These are phyloP conservation scores for Haematococcus lacustris DNA, from an alignment of 139 green algal species.

Conservation along the genomic window DNA sequence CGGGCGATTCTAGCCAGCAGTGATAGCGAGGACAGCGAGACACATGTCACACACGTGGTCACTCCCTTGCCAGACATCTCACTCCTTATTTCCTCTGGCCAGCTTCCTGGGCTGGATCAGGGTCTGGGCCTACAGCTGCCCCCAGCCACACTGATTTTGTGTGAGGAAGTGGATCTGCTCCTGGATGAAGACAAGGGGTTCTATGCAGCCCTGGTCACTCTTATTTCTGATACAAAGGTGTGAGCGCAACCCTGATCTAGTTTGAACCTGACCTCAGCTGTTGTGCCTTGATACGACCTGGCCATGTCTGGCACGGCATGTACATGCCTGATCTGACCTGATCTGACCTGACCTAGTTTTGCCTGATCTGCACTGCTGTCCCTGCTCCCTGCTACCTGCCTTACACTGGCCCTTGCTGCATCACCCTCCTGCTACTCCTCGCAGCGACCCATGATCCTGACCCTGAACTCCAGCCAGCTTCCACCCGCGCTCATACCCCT, in stretches of 20 bases:
- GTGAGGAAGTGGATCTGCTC: slow-evolving; percentile 41
- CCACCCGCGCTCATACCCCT: slow-evolving; percentile 11
- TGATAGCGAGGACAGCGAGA: no score
- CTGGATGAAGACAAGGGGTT: slow-evolving; percentile 39
- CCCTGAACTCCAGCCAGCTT: slow-evolving; percentile 4
- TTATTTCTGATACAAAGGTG: slow-evolving; percentile 36
- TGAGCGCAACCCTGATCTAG: not conserved
- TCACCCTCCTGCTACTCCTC: not conserved
- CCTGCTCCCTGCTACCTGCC: not conserved
- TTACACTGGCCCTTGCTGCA: not conserved
- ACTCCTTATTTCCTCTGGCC: no score
- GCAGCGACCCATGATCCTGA: slow-evolving; percentile 35
- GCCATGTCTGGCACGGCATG: no score
- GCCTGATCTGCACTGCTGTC: not conserved
- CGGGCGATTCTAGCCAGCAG: no score
- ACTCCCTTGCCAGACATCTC: no score
- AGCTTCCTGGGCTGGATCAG: no score
- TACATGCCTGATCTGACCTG: no score
- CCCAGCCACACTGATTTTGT: no score
- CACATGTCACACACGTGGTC: no score
- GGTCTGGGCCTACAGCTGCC: no score
- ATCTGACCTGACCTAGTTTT: no score
- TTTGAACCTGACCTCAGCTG: not conserved
- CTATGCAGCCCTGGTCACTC: slow-evolving; percentile 8
- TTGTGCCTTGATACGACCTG: no score